Base-by-base conservation (phyloP, 768 basidiomycete species). In the Termitomyces eurrhizus region DNA sequence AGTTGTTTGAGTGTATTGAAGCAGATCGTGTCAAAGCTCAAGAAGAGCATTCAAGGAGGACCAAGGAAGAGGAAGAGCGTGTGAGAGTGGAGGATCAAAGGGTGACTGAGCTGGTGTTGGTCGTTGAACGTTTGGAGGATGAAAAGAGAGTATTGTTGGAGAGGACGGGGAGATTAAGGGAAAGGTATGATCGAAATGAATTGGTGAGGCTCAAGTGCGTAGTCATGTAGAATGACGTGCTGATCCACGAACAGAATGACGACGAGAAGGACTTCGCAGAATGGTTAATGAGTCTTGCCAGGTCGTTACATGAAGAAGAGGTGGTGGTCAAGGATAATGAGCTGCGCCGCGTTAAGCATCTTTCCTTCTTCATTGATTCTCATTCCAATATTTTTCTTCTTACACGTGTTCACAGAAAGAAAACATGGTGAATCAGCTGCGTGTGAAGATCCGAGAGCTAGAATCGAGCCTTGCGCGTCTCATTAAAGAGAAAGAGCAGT, bases 401-500 rank as follows among this genome's bases (percentile, higher is more conserved):
- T 55, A 49, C 32, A 24, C 33, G 21, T 33, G 6, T 60, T 16
- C n/a, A 41, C 48, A 61, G 60, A 61, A 57, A 18, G 82, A 85
- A 52, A 79, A 76, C 57, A 66, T 75, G 58, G 78, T 81, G 39
- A 73, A 71, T 57, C 71, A 76, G 55, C 71, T 81, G 24, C 77
- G 80, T 59, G 71, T 70, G 48, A 78, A 79, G 61, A 77, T 84
- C 46, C 64, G 65, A 5, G 75, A 77, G 16, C 69, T 86, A 13
- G 83, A 85, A 66, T 75, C 69, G 11, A 73, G 71, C 35, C 69
- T 85, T 13, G 81, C 83, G 0, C 78, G 77, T 55, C 67, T 76
- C 37, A 71, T 85, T 58, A 74, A 74, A 56, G 76, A 77, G 57
- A 73, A 72, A 53, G 73, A 68, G 41, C 64, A 62, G 16, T 70